Percentiles rank a stretch among this genome's conserved stretches.
Conservation (phyloP, 495 filamentous ascomycete genomes). For the Aspergillus saccharolyticus region DNA sequence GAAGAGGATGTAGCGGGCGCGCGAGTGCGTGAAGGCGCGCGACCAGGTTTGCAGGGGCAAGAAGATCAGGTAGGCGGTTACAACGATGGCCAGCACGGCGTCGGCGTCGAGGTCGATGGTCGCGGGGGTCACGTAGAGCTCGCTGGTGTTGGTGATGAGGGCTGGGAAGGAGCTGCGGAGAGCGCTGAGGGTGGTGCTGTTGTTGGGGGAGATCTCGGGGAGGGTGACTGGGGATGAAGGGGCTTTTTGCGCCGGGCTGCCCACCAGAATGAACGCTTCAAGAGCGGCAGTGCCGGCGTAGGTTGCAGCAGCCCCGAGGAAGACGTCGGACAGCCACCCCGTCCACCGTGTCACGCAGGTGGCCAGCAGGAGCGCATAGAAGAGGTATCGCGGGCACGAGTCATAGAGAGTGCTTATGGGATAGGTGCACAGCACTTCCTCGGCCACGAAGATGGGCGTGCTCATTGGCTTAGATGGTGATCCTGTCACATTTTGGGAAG, state of each 20-base stretch:
- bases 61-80: constrained; percentile 36
- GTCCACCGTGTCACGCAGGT: constrained; percentile 31
- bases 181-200: constrained; percentile 15
- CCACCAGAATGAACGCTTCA: constrained; percentile 31
- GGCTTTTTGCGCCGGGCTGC: constrained; percentile 11
- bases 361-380: constrained; percentile 28
- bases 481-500: background rate
- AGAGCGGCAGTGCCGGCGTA: constrained; percentile 35
- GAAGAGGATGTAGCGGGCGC: constrained; percentile 25
- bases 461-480: background rate
- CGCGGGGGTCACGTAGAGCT: constrained; percentile 22
- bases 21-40: constrained; percentile 21
- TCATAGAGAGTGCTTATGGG: constrained; percentile 36
- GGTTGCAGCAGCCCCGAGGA: constrained; percentile 29
- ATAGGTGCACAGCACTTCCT: constrained; percentile 31
- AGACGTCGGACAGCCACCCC: constrained; percentile 31
- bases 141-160: constrained; percentile 20
- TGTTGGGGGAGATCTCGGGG: constrained; percentile 20
- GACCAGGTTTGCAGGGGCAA: constrained; percentile 35
- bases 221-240: constrained; percentile 21
- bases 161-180: constrained; percentile 20
- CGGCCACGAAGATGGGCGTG: constrained; percentile 28
- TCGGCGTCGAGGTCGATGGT: constrained; percentile 31
- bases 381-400: constrained; percentile 33
- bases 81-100: constrained; percentile 33